Base-by-base conservation (phyloP, 2,329 filamentous ascomycete genomes). In the Paecilomyces sp. region DNA sequence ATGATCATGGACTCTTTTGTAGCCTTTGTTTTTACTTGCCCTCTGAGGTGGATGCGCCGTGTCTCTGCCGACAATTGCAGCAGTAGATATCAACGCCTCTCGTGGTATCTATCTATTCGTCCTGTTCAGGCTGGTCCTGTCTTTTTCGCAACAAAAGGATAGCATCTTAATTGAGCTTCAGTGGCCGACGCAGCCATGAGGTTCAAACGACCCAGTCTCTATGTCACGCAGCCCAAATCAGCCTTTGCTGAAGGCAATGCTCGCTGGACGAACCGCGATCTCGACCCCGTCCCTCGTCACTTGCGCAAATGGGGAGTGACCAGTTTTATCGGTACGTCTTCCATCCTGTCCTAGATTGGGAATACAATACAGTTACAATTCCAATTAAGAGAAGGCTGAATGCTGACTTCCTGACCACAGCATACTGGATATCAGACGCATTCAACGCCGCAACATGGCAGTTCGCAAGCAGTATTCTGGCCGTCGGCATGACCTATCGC, bases 391-490 rank as follows among this genome's bases (percentile, higher is more conserved):
- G 11, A 9, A 30, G 15, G 24, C 6, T 18, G 15, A 18, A 47
- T 47, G 51, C 28, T 53, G 51, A 53, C 28, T 30, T 53, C 28
- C 8, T 12, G n/a, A 5, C 47, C 13, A 12, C 56, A 74, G 79
- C 79, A 41, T 82, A 82, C 63, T 82, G 80, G 80, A 76, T 82
- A 34, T 79, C 77, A 18, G 80, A 82, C 64, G 78, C 79, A 8
- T 82, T 81, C 71, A 81, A 81, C 60, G 76, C 77, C 8, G 77
- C 79, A n/a, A 83, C 80, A 47, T 84, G 82, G 82, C 79, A 84
- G 64, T 82, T 79, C 8, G 80, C 79, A 2, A 76, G 74, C 34
- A 77, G 77, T 54, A 79, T 82, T 60, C 71, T 82, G 11, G 74
- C 78, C 11, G 76, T 82, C 25, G 83, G 83, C 2, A 73, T 86